Base-by-base conservation (phyloP, 768 basidiomycete genomes). In the Lyophyllum atratum region DNA sequence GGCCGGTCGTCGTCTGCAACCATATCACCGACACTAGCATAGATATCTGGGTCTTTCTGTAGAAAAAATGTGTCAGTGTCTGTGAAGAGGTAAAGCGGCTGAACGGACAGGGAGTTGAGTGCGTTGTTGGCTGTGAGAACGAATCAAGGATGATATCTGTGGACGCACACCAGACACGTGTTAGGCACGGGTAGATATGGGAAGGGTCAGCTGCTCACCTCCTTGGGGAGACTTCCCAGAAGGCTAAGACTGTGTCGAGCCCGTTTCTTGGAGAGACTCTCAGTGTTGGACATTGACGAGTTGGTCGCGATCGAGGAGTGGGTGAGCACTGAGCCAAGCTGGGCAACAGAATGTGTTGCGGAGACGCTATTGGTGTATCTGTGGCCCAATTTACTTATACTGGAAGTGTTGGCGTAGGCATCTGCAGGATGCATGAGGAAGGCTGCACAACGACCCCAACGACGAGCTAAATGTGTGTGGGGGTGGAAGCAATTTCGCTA, bases 131-230 rank as follows among this genome's bases (percentile, higher is more conserved):
- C 73, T 75, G 70, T 74, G 73, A 66, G 76, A 74, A 69, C 70
- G 74, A 64, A 76, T 70, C 65, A 75, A 65, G 60, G 74, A 68
- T 55, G 77, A 74, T 64, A 76, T 70, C 76, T 77, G 65, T 54
- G 52, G 54, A 61, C 37, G 64, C 58, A 63, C 55, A 69, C 57
- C 50, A 61, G 68, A 76, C 80, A 83, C 80, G 80, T 82, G 80
- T 80, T 77, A 74, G 74, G 73, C 72, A 77, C 75, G 68, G 59
- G 61, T 53, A 56, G 59, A 55, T 54, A 29, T 54, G 42, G 46
- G 54, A 55, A 29, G 52, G 55, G 59, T 63, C 56, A 56, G 56
- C 55, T 56, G 67, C 71, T 71, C 65, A 75, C 74, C 56, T 74
- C 72, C 55, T 67, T 74, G 19, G 69, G 67, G 29, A 70, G 24